phyloP scores from a whole-genome alignment of 106 monocot genomes.

The Dioscorea zingiberensis region DNA sequence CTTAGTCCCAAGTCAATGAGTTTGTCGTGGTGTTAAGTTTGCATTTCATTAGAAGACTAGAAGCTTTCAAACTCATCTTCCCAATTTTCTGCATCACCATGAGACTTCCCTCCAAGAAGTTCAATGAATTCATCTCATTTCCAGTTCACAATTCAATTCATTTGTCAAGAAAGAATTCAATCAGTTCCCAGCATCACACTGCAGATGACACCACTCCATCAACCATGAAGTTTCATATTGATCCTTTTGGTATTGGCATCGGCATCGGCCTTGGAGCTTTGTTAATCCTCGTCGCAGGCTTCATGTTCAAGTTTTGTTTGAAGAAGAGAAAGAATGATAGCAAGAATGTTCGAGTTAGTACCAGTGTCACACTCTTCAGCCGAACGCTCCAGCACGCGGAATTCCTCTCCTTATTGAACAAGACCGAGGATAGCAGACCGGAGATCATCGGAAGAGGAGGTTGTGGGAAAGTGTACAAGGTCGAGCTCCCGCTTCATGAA shows the following conservation, averaged over 20 bases:
- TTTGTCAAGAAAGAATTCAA: too few species aligned
- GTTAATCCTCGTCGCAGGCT: background rate
- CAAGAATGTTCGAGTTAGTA: background rate
- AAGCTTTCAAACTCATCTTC: too few species aligned
- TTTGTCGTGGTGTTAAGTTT: too few species aligned
- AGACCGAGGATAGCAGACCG: background rate
- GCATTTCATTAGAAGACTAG: too few species aligned
- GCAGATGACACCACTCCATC: too few species aligned
- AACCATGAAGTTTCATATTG: background rate
- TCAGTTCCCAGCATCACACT: too few species aligned
- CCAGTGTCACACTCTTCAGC: background rate
- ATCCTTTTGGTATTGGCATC: background rate
- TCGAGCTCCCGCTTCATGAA: constrained; percentile 4
- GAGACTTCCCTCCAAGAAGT: too few species aligned
- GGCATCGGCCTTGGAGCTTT: background rate
- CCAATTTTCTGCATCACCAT: too few species aligned
- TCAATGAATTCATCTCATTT: too few species aligned
- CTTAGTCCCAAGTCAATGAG: too few species aligned
- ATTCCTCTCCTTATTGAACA: background rate
- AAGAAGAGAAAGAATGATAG: background rate
- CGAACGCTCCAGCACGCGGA: background rate
- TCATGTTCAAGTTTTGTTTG: background rate
- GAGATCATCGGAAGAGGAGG: constrained; percentile 45
- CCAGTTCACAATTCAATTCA: too few species aligned
- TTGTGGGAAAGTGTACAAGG: constrained; percentile 45